Percentiles rank a stretch among this genome's conserved stretches.
phyloP scores from a whole-genome alignment of 129 eudicot species.

The Oenanthe sinensis region DNA sequence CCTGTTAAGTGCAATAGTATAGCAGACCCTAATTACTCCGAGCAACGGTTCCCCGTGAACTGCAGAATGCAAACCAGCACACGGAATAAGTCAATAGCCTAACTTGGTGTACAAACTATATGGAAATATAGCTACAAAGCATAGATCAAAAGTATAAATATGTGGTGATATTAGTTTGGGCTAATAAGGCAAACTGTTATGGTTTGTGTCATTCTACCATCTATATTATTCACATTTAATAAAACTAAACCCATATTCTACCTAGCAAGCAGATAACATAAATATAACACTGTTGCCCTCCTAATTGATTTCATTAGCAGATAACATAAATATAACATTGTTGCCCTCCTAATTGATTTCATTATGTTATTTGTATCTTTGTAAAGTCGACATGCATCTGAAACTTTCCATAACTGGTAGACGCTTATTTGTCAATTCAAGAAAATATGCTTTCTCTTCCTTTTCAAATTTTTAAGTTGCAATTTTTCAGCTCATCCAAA shows the following conservation, averaged over 20 bases:
- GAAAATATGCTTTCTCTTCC: not conserved
- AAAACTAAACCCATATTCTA: not conserved
- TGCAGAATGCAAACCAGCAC: constrained; percentile 28
- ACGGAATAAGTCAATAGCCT: not conserved
- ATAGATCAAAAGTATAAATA: not conserved
- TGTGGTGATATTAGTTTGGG: not conserved
- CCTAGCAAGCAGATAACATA: constrained; percentile 1
- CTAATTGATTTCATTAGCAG: not conserved
- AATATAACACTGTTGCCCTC: not conserved
- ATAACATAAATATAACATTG: not conserved
- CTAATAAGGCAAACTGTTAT: not conserved
- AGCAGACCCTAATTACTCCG: constrained; percentile 90
- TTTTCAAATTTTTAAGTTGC: not conserved
- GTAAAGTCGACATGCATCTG: not conserved
- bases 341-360: not conserved
- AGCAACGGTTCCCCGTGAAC: constrained; percentile 97
- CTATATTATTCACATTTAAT: not conserved
- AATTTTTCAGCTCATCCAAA: too few species aligned
- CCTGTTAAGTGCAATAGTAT: constrained; percentile 97
- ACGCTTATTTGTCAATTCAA: not conserved
- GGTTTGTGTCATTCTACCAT: not conserved
- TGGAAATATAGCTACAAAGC: not conserved
- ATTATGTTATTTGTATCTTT: not conserved
- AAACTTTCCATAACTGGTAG: not conserved
- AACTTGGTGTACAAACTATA: not conserved